phyloP scores from a whole-genome alignment of 257 asterid genomes.

The Nicotiana undulata region DNA sequence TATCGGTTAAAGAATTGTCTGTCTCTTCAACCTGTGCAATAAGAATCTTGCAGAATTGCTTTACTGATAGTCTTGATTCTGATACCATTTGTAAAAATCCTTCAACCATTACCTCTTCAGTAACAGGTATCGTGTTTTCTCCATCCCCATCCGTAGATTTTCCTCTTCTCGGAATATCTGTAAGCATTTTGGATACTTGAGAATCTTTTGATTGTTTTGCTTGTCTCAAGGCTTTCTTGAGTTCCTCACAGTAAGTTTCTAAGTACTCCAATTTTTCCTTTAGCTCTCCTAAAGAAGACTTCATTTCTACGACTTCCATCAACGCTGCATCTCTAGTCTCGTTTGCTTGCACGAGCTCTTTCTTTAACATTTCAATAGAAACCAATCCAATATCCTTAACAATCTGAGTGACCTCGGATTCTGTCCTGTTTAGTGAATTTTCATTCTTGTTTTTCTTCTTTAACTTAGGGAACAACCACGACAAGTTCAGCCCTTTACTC shows the following conservation, averaged over 20 bases:
- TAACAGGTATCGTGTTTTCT: slow-evolving; percentile 48
- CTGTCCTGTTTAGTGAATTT: slow-evolving; percentile 24
- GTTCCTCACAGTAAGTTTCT: slow-evolving; percentile 72
- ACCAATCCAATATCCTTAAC: slow-evolving; percentile 29
- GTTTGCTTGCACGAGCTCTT: slow-evolving; percentile 49
- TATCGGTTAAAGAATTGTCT: slow-evolving; percentile 38
- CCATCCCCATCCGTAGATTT: slow-evolving; percentile 30
- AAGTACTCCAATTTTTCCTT: slow-evolving; percentile 56
- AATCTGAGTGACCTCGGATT: slow-evolving; percentile 31
- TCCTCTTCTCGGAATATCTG: slow-evolving; percentile 18
- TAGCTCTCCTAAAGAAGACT: slow-evolving; percentile 50
- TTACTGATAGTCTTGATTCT: slow-evolving; percentile 75
- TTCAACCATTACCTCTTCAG: slow-evolving; percentile 66
- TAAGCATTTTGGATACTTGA: slow-evolving; percentile 27
- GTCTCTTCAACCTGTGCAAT: slow-evolving; percentile 42
- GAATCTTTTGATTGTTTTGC: slow-evolving; percentile 30
- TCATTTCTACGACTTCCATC: slow-evolving; percentile 56
- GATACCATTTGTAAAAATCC: slow-evolving; percentile 80
- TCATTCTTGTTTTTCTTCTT: slow-evolving; percentile 70
- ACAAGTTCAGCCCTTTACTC: slow-evolving; percentile 44
- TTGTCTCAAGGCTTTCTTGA: slow-evolving; percentile 58
- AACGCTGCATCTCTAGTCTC: slow-evolving; percentile 58
- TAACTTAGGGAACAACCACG: slow-evolving; percentile 69
- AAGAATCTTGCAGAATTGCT: slow-evolving; percentile 75
- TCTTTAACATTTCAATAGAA: slow-evolving; percentile 46